Evolutionary conservation across 2,329 filamentous ascomycete species (phyloP).

Genomic region (Pseudogymnoascus sp.): DNA sequence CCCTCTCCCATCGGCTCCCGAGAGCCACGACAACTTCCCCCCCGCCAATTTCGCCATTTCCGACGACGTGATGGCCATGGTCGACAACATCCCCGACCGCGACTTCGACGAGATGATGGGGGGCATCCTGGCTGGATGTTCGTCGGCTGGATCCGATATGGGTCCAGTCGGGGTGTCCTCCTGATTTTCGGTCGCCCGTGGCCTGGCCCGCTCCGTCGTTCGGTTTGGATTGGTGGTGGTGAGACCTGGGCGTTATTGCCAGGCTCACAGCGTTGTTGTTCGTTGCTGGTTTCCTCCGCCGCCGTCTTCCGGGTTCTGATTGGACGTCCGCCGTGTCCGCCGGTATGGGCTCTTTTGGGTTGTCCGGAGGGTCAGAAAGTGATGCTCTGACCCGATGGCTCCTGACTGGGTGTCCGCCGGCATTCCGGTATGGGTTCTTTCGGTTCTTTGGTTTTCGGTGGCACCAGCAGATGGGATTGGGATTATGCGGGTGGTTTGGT

Average conservation of each 20-base stretch:
- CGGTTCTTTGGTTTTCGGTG: neutral
- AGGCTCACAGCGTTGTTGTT: neutral
- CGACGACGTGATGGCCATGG: slow-evolving; percentile 8
- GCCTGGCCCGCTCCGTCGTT: neutral
- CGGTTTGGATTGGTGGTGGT: neutral
- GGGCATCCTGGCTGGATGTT: neutral
- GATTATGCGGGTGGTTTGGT: neutral
- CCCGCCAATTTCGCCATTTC: slow-evolving; percentile 3
- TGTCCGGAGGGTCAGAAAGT: slow-evolving; percentile 4
- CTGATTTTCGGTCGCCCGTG: neutral
- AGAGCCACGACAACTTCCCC: neutral
- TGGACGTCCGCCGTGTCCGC: neutral
- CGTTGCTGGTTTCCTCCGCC: neutral
- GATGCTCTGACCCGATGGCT: slow-evolving; percentile 4
- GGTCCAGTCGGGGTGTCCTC: neutral
- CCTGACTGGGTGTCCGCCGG: neutral
- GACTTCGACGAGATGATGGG: slow-evolving; percentile 1
- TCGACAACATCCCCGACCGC: neutral
- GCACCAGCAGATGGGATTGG: neutral
- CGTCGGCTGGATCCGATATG: neutral
- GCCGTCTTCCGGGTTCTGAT: neutral
- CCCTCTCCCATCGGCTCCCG: neutral
- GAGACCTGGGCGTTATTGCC: slow-evolving; percentile 6
- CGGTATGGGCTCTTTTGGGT: neutral
- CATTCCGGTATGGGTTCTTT: neutral